Evolutionary conservation across 108 stramenopile genomes (phyloP).

Genomic region (Cafeteria roenbergensis): DNA sequence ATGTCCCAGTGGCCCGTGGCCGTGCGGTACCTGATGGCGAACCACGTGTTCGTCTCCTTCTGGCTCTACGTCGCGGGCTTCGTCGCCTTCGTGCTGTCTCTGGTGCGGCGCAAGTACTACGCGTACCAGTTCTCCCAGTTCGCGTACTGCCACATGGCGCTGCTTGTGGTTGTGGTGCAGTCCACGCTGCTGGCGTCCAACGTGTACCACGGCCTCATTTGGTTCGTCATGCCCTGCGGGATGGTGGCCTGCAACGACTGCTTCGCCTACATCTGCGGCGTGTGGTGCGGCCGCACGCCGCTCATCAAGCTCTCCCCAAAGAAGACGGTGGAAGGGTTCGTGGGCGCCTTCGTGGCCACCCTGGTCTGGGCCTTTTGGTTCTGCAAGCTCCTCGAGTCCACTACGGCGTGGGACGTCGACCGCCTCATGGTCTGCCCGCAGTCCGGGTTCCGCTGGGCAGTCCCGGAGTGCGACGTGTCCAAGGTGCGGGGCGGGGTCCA

Average conservation of each 20-base stretch:
- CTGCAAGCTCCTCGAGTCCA: conserved; percentile 42
- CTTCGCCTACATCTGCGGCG: conserved; percentile 84
- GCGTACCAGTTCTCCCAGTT: conserved; percentile 25
- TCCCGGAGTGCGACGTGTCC: conserved; percentile 37
- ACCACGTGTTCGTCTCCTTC: conserved; percentile 14
- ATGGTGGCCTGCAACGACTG: conserved; percentile 85
- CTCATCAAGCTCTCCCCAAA: conserved; percentile 74
- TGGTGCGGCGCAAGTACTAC: conserved; percentile 31
- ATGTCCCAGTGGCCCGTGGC: neutral
- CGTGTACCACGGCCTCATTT: conserved; percentile 89
- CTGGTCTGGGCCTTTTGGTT: conserved; percentile 71
- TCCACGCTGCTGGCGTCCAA: conserved; percentile 72
- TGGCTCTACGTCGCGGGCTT: conserved; percentile 12
- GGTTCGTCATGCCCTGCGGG: conserved; percentile 83
- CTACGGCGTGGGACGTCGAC: neutral
- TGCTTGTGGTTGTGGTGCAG: conserved; percentile 36
- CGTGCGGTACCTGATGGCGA: neutral
- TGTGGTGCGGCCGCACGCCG: conserved; percentile 70
- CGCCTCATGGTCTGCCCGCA: neutral
- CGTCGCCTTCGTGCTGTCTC: conserved; percentile 19
- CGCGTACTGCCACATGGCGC: conserved; percentile 30
- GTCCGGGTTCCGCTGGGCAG: conserved; percentile 38
- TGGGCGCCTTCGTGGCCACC: conserved; percentile 77
- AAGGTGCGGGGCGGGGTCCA: conserved; percentile 53
- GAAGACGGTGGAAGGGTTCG: conserved; percentile 96